Evolutionary conservation across 1,139 yeast species (phyloP), one percentile per base, ranked within the genome.

Genomic region (Blastobotrys arbuscula): DNA sequence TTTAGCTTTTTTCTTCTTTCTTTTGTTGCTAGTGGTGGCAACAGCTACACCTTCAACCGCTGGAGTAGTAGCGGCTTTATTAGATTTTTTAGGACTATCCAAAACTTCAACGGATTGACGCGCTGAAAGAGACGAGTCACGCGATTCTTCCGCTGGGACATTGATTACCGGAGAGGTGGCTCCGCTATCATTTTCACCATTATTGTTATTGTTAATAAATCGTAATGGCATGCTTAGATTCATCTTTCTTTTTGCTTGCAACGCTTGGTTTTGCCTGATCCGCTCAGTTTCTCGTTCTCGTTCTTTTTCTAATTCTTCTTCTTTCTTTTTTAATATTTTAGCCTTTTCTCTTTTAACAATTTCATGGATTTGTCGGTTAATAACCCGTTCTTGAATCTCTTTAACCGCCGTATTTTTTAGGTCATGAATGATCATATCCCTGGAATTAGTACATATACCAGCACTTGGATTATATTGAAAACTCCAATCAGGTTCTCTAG

Each of bases 371-470:
- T 38, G 39, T 6, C 31, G 24, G 31, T 30, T 44, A 16, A 44
- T 38, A 20, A 44, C 42, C 30, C 42, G 42, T 15, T 44, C 24
- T 21, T 44, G 42, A 20, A 44, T 44, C 6, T 37, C 39, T 3
- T 31, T 21, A 4, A 21, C 18, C n/a, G 28, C n/a, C 3, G 26
- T 19, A 3, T 21, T n/a, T 16, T 20, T 44, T 36, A 34, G 28
- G 13, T 52, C 52, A 20, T 39, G 28, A n/a, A 63, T 59, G 45
- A 63, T 66, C 16, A 64, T 57, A 39, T 62, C 64, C 23, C 52
- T 53, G n/a, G 52, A 50, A 4, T 19, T 26, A n/a, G 13, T 21
- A 19, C 8, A 16, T 12, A 20, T 36, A 19, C 15, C 24, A 21
- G n/a, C 7, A 6, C 13, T 23, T 5, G 21, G 30, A 23, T 39